These are phyloP conservation scores for Exophiala oligosperma DNA, from an alignment of 2,329 filamentous ascomycete species.

Conservation along the genomic window DNA sequence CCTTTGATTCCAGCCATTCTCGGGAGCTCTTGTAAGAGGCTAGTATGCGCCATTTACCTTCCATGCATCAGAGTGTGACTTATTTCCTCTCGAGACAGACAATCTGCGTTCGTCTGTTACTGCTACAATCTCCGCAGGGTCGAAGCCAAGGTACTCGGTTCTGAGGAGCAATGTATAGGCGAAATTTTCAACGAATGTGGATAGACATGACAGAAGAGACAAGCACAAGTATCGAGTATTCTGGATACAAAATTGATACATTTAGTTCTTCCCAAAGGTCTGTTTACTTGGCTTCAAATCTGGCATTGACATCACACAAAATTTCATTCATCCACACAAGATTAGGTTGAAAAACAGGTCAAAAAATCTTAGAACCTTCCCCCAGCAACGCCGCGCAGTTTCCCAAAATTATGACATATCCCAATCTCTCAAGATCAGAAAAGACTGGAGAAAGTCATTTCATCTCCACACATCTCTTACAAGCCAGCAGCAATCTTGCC, in stretches of 20 bases:
- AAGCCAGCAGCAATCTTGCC: constrained; percentile 25
- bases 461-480: constrained; percentile 5
- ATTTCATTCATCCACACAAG: not conserved
- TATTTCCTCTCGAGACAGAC: no score
- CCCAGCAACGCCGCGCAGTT: not conserved
- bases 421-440: not conserved
- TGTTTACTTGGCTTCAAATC: not conserved
- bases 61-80: no score
- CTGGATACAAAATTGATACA: constrained; percentile 22
- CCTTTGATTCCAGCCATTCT: no score
- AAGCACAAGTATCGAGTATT: no score
- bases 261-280: not conserved
- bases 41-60: no score
- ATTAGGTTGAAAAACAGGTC: not conserved
- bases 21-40: no score
- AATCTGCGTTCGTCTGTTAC: no score
- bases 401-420: not conserved
- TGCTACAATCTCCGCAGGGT: no score
- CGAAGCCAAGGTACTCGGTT: no score
- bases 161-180: no score
- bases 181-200: no score
- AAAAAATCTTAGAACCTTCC: not conserved
- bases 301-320: not conserved
- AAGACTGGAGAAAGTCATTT: not conserved
- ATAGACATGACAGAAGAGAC: no score